Evolutionary conservation across 192 early-diverging fungal species (phyloP).

Genomic region (Coemansia sp.): DNA sequence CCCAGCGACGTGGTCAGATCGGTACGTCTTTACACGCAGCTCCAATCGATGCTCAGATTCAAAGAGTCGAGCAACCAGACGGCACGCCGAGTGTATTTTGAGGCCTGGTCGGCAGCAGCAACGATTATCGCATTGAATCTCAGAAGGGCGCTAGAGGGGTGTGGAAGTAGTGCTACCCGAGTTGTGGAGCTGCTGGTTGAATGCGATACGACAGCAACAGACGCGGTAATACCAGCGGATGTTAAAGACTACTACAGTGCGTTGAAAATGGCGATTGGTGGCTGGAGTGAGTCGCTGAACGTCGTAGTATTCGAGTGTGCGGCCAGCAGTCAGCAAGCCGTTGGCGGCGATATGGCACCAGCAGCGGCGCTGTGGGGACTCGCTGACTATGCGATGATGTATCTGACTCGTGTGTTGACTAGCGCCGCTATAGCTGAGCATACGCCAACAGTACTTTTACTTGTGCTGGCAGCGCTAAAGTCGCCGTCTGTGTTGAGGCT

Average conservation of each 20-base stretch:
- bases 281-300: slow-evolving; percentile 39
- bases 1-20: slow-evolving; percentile 45
- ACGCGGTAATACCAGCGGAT: not conserved
- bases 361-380: slow-evolving; percentile 27
- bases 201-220: not conserved
- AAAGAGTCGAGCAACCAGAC: slow-evolving; percentile 38
- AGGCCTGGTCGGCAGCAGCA: slow-evolving; percentile 51
- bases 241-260: slow-evolving; percentile 33
- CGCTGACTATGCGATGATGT: slow-evolving; percentile 42
- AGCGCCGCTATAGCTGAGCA: slow-evolving; percentile 26
- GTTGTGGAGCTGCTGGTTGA: slow-evolving; percentile 10
- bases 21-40: slow-evolving; percentile 38
- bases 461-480: slow-evolving; percentile 28
- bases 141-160: slow-evolving; percentile 11
- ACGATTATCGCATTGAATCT: slow-evolving; percentile 26
- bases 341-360: not conserved
- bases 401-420: slow-evolving; percentile 37
- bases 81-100: slow-evolving; percentile 55
- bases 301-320: slow-evolving; percentile 19
- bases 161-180: slow-evolving; percentile 12
- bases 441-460: slow-evolving; percentile 24
- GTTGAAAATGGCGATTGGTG: slow-evolving; percentile 21
- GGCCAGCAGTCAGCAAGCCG: slow-evolving; percentile 3
- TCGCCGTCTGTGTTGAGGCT: slow-evolving; percentile 9
- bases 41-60: slow-evolving; percentile 51